These are phyloP conservation scores for Beauveria sp. DNA, from an alignment of 2,329 filamentous ascomycete genomes.

Conservation along the genomic window DNA sequence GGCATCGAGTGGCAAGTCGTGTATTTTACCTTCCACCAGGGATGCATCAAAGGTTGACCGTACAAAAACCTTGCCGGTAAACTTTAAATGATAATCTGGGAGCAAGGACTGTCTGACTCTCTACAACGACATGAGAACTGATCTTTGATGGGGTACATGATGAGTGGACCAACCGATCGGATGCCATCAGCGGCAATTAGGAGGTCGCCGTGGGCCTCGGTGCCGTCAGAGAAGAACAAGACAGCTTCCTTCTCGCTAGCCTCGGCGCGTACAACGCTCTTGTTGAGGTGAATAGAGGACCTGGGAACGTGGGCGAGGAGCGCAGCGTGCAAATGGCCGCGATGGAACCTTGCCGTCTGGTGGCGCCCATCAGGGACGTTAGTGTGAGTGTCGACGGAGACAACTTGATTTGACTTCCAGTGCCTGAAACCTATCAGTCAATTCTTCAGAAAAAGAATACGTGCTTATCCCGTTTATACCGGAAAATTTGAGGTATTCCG, in stretches of 20 bases:
- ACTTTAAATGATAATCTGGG: slow-evolving; percentile 8
- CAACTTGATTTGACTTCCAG: slow-evolving; percentile 36
- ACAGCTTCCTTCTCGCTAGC: slow-evolving; percentile 20
- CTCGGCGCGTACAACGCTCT: slow-evolving; percentile 27
- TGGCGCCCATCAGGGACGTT: slow-evolving; percentile 30
- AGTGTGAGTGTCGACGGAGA: slow-evolving; percentile 34
- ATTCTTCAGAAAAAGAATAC: slow-evolving; percentile 20
- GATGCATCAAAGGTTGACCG: slow-evolving; percentile 13
- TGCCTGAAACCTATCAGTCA: slow-evolving; percentile 27
- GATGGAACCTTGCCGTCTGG: slow-evolving; percentile 36
- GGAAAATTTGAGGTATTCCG: slow-evolving; percentile 4
- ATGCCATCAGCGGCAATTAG: slow-evolving; percentile 46
- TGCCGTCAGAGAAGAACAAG: slow-evolving; percentile 36
- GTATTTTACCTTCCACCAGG: slow-evolving; percentile 12
- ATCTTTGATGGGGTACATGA: neutral
- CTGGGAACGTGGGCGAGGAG: slow-evolving; percentile 36
- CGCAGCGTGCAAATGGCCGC: slow-evolving; percentile 40
- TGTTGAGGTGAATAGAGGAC: slow-evolving; percentile 34
- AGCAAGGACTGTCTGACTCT: slow-evolving; percentile 9
- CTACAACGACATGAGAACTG: neutral
- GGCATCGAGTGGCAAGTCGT: slow-evolving; percentile 12
- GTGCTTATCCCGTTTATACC: slow-evolving; percentile 22
- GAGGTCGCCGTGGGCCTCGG: slow-evolving; percentile 32
- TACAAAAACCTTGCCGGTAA: slow-evolving; percentile 12
- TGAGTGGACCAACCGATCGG: slow-evolving; percentile 31